phyloP scores from a whole-genome alignment of 1,284 basidiomycete species.

The Caloboletus inedulis region DNA sequence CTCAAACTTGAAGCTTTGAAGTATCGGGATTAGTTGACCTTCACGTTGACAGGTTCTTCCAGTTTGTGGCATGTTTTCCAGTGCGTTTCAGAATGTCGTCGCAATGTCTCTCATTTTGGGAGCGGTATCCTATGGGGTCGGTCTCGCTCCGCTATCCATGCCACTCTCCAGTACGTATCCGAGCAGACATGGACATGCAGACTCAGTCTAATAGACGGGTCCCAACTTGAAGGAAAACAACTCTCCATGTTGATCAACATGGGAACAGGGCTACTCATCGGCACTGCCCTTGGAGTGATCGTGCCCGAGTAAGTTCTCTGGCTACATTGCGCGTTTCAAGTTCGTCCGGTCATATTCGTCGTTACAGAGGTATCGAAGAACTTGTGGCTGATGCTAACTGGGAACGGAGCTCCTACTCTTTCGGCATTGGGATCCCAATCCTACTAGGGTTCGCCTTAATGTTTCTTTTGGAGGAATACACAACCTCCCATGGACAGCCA shows the following conservation, averaged over 20 bases:
- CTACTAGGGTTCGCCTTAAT: constrained; percentile 81
- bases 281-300: constrained; percentile 86
- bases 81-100: constrained; percentile 41
- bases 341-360: background rate
- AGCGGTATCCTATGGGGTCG: constrained; percentile 66
- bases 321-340: background rate
- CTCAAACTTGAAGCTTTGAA: background rate
- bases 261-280: constrained; percentile 83
- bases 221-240: constrained; percentile 48
- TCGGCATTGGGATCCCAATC: constrained; percentile 69
- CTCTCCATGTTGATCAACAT: constrained; percentile 64
- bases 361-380: constrained; percentile 57
- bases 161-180: constrained; percentile 66
- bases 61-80: constrained; percentile 23
- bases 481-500: constrained; percentile 45
- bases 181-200: background rate
- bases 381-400: constrained; percentile 38
- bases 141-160: constrained; percentile 73
- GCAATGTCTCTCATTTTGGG: constrained; percentile 70
- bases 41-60: background rate
- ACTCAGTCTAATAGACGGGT: constrained; percentile 11
- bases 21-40: background rate
- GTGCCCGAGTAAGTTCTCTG: constrained; percentile 76
- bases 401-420: constrained; percentile 34
- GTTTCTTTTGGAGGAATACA: constrained; percentile 71